Evolutionary conservation across 768 basidiomycete genomes (phyloP).

Genomic region (Kockovaella imperatae): DNA sequence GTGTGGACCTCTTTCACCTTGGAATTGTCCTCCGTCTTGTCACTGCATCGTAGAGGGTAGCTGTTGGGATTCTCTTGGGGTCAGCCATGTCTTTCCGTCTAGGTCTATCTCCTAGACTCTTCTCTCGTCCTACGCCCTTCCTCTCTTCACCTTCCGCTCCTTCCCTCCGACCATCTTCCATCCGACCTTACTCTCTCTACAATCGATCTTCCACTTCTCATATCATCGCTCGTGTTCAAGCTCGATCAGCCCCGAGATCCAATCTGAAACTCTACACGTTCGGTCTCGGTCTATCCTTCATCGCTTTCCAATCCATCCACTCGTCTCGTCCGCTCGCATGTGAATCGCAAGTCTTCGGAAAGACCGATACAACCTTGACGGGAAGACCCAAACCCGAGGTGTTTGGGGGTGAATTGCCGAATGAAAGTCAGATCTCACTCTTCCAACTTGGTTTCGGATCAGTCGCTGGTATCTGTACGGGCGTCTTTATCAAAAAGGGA

Average conservation of each 20-base stretch:
- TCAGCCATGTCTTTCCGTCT: neutral
- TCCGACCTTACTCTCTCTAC: no score
- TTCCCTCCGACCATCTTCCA: no score
- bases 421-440: constrained; percentile 49
- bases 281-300: constrained; percentile 12
- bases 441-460: constrained; percentile 85
- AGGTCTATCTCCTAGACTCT: neutral
- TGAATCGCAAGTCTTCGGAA: neutral
- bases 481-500: constrained; percentile 94
- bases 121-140: neutral
- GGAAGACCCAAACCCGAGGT: neutral
- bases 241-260: constrained; percentile 1
- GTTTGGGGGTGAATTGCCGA: neutral
- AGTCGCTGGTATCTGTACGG: constrained; percentile 77
- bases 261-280: constrained; percentile 7
- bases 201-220: no score
- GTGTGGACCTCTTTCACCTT: no score
- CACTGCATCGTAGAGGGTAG: no score
- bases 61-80: no score
- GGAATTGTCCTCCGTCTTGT: no score
- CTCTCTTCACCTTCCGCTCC: no score
- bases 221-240: no score
- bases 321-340: neutral
- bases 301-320: neutral
- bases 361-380: neutral